Conservation (phyloP, 2,329 filamentous ascomycete species). For the Aspergillus hortae region DNA sequence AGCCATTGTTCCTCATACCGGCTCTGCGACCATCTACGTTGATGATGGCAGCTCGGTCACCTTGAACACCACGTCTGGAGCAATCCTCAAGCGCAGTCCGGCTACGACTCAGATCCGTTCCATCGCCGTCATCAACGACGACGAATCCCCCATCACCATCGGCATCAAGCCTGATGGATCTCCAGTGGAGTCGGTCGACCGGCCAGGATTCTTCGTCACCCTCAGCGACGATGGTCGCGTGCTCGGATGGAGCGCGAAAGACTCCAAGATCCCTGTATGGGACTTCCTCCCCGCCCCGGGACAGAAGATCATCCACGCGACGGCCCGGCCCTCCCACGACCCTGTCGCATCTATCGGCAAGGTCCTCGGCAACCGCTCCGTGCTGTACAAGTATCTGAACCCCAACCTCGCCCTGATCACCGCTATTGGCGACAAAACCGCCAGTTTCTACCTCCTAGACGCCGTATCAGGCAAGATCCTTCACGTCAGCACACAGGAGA, state of each 20-base stretch:
- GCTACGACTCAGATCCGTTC: constrained; percentile 27
- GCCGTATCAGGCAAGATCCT: constrained; percentile 80
- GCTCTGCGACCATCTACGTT: constrained; percentile 57
- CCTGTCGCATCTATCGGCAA: constrained; percentile 92
- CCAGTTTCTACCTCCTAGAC: constrained; percentile 78
- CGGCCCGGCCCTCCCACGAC: constrained; percentile 69
- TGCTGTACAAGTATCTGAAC: constrained; percentile 96
- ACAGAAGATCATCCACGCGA: constrained; percentile 66
- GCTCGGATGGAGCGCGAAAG: constrained; percentile 40
- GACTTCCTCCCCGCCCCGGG: constrained; percentile 64
- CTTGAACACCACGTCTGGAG: constrained; percentile 45
- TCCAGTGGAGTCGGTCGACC: constrained; percentile 28
- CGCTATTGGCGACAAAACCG: constrained; percentile 58
- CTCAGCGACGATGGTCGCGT: constrained; percentile 39
- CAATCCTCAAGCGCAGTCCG: constrained; percentile 31
- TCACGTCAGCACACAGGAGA: constrained; percentile 64
- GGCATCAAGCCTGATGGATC: constrained; percentile 36
- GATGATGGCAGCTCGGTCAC: constrained; percentile 60
- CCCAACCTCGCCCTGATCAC: constrained; percentile 78
- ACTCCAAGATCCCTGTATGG: constrained; percentile 58
- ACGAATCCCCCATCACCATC: constrained; percentile 23
- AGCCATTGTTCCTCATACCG: constrained; percentile 62
- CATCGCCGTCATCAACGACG: constrained; percentile 28
- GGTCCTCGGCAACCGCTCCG: constrained; percentile 85
- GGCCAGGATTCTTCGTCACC: constrained; percentile 38